A percentile compares a stretch with the other conserved stretches of the same genome.
Conservation (phyloP, 2,329 filamentous ascomycete genomes). For the Pestalotiopsis sp. region DNA sequence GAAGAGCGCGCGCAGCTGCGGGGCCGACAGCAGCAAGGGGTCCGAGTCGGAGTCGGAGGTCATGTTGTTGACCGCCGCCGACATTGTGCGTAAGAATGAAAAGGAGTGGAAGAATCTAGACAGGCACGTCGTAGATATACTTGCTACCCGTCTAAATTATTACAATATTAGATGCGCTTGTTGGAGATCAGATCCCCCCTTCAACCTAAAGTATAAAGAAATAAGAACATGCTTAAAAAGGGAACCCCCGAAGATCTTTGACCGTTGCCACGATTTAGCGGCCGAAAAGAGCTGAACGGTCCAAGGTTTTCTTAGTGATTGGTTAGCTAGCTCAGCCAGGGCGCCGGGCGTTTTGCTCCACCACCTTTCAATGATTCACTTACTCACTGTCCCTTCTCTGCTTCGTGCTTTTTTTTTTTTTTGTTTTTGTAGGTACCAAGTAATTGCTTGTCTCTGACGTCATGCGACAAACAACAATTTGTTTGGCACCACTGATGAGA, state of each 20-base stretch:
- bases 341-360: not conserved
- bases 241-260: not conserved
- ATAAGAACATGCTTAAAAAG: not conserved
- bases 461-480: not conserved
- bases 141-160: not conserved
- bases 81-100: too few species aligned
- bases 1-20: conserved; percentile 56
- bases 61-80: too few species aligned
- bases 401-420: not conserved
- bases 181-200: not conserved
- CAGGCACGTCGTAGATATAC: not conserved
- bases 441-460: not conserved
- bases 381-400: not conserved
- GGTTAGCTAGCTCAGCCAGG: not conserved
- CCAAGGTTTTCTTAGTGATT: not conserved
- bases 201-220: not conserved
- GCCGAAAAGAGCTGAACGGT: not conserved
- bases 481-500: too few species aligned
- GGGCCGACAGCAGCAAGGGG: conserved; percentile 26
- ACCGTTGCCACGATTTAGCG: not conserved
- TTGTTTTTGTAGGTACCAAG: not conserved
- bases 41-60: not conserved
- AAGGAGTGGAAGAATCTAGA: not conserved
- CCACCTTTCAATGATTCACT: not conserved
- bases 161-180: not conserved